These are phyloP conservation scores for Vitis rupestris DNA, from an alignment of 164 flowering plant genomes.

Conservation along the genomic window DNA sequence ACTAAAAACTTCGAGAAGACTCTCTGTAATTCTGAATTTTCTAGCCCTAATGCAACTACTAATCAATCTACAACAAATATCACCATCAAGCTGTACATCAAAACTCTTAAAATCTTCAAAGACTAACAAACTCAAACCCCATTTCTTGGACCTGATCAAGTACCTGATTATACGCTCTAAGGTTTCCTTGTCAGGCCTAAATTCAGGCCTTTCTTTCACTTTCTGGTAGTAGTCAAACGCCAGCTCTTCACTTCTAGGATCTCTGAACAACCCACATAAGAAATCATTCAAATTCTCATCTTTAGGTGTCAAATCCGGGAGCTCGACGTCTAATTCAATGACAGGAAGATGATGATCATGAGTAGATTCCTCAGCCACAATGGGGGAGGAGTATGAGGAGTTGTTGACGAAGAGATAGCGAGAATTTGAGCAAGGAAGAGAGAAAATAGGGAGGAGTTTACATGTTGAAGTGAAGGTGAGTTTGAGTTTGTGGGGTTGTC, in stretches of 20 bases:
- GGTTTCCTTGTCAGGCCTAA: constrained; percentile 41
- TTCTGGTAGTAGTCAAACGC: constrained; percentile 51
- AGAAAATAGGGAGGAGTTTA: constrained; percentile 9
- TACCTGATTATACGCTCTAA: constrained; percentile 53
- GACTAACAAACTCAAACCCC: constrained; percentile 43
- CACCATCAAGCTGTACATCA: constrained; percentile 46
- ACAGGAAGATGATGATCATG: not conserved
- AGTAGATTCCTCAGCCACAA: constrained; percentile 28
- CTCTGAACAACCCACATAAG: constrained; percentile 38
- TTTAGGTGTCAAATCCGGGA: constrained; percentile 5
- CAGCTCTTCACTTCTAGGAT: constrained; percentile 36
- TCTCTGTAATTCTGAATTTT: constrained; percentile 49
- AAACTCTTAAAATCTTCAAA: constrained; percentile 45
- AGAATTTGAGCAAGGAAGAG: constrained; percentile 14
- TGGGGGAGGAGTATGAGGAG: constrained; percentile 25
- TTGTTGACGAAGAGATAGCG: constrained; percentile 19
- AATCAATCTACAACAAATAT: constrained; percentile 50
- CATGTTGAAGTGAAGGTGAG: constrained; percentile 6
- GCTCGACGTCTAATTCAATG: constrained; percentile 7
- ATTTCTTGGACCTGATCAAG: constrained; percentile 45
- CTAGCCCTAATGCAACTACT: constrained; percentile 53
- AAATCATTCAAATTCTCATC: constrained; percentile 29
- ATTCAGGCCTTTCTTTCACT: constrained; percentile 45
- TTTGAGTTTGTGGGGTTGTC: constrained; percentile 9
- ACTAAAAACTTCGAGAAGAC: constrained; percentile 40